A percentile compares a stretch with the other conserved stretches of the same genome.
Evolutionary conservation across 805 yeast genomes (phyloP).

Genomic region (Starmera quercuum): DNA sequence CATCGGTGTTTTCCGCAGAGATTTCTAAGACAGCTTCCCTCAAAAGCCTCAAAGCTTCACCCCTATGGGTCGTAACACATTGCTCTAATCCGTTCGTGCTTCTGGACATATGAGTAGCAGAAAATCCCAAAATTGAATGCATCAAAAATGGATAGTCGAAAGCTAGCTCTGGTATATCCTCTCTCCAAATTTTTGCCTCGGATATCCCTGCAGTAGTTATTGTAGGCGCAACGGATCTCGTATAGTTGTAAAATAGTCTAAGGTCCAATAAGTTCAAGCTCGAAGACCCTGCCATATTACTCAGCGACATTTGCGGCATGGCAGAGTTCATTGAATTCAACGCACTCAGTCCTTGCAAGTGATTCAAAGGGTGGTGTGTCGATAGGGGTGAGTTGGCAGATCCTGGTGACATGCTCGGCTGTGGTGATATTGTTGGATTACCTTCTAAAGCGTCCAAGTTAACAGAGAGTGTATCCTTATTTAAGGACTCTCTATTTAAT

Average conservation of each 20-base stretch:
- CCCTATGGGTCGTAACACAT: slow-evolving; percentile 78
- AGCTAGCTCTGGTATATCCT: slow-evolving; percentile 82
- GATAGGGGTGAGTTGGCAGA: slow-evolving; percentile 18
- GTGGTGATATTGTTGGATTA: slow-evolving; percentile 23
- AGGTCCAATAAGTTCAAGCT: slow-evolving; percentile 66
- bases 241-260: slow-evolving; percentile 80
- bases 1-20: slow-evolving; percentile 81
- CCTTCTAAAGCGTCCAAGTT: slow-evolving; percentile 18
- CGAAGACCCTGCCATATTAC: neutral
- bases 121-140: slow-evolving; percentile 86
- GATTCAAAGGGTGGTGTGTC: slow-evolving; percentile 6
- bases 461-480: slow-evolving; percentile 10
- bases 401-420: slow-evolving; percentile 21
- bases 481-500: slow-evolving; percentile 8
- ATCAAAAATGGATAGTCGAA: slow-evolving; percentile 82
- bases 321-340: neutral
- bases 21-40: slow-evolving; percentile 84
- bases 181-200: slow-evolving; percentile 78
- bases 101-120: slow-evolving; percentile 85
- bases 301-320: neutral
- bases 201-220: slow-evolving; percentile 89
- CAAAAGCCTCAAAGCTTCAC: slow-evolving; percentile 74
- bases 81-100: slow-evolving; percentile 70
- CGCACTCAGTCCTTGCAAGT: neutral
- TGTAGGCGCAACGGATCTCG: slow-evolving; percentile 76